Base-by-base conservation (phyloP, 78 protist species). In the slime mould (Dictyostelium discoideum) region DNA sequence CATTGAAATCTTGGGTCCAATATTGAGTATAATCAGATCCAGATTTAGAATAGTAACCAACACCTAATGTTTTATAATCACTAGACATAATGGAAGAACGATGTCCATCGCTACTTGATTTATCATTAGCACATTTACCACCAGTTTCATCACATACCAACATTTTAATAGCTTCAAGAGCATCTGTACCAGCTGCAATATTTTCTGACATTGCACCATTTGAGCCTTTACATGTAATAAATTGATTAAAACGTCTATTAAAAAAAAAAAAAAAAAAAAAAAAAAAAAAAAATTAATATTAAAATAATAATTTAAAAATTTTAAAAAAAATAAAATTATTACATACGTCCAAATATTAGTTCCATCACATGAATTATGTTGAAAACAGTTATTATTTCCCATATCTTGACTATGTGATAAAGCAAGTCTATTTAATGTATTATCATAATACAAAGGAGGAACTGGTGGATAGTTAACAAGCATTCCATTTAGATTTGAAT, bases 1-100 rank as follows among this genome's bases (percentile, higher is more conserved):
- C 67, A 22, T 54, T 29, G 18, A 87, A 79, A 87, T 87, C 93
- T 42, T 87, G 93, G 3, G 93, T 87, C 79, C 78, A 79, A 87
- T 79, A 87, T 3, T 24, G 16, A 10, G 42, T 57, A 8, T 86
- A 86, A 11, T n/a, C 8, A 13, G 57, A 24, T 0, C 86, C 86
- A 37, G 77, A 5, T 24, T 32, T 24, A 3, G 20, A 6, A 42
- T 46, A 60, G 13, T 65, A 87, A 37, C 93, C 93, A 42, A 87
- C 85, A 57, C 93, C 93, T 9, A 46, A 26, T 10, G 60, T 40
- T 42, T 26, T n/a, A 42, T 22, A 79, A 11, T 11, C 39, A 57
- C 22, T 2, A 3, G 86, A 57, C 85, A 87, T 87, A 1, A 79
- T 87, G 10, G 67, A 77, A 3, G 20, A 24, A 39, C 85, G n/a